These are phyloP conservation scores for Mycogone perniciosa DNA, from an alignment of 2,329 filamentous ascomycete genomes.

Conservation along the genomic window DNA sequence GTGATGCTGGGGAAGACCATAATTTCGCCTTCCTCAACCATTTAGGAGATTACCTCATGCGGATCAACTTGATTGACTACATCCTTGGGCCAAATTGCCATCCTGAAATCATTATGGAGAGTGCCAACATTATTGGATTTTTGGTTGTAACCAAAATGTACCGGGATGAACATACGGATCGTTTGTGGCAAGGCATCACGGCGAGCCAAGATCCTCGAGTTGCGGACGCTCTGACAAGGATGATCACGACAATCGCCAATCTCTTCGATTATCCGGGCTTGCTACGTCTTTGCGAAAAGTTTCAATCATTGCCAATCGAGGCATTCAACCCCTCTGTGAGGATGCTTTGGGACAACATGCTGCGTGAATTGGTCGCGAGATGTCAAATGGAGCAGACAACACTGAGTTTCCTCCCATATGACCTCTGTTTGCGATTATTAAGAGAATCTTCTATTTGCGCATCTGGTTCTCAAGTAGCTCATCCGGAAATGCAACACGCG, in stretches of 20 bases:
- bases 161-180: conserved; percentile 63
- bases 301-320: conserved; percentile 57
- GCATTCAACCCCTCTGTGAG: conserved; percentile 57
- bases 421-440: conserved; percentile 59
- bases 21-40: conserved; percentile 52
- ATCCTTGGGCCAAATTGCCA: conserved; percentile 88
- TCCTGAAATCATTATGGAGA: conserved; percentile 77
- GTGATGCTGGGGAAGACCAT: conserved; percentile 37
- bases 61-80: conserved; percentile 72
- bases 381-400: conserved; percentile 29
- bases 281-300: conserved; percentile 64
- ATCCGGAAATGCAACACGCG: conserved; percentile 57
- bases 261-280: conserved; percentile 45
- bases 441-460: conserved; percentile 60
- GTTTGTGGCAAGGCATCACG: conserved; percentile 76
- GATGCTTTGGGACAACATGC: conserved; percentile 52
- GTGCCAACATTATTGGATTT: conserved; percentile 80
- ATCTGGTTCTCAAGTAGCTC: conserved; percentile 47
- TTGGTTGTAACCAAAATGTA: conserved; percentile 74
- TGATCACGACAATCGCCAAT: conserved; percentile 47
- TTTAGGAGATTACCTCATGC: conserved; percentile 62
- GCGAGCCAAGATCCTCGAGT: conserved; percentile 78
- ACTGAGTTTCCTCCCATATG: conserved; percentile 39
- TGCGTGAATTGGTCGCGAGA: conserved; percentile 44
- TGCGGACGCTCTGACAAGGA: conserved; percentile 69